Base-by-base conservation (phyloP, 2,329 filamentous ascomycete species). In the Rosellinia necatrix region DNA sequence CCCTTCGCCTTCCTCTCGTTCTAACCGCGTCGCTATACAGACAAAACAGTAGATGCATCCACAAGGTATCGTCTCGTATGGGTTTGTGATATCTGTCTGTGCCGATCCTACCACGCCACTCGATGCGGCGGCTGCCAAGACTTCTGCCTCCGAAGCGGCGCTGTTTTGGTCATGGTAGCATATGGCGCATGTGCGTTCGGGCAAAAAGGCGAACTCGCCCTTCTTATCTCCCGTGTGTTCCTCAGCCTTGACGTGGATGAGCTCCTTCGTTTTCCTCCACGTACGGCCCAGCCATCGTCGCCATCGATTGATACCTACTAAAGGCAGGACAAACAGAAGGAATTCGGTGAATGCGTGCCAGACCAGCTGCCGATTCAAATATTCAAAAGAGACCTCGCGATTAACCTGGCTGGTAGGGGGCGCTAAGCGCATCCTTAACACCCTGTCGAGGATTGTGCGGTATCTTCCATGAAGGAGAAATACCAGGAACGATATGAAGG, bases 301-400 rank as follows among this genome's bases (percentile, higher is more conserved):
- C 94, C 94, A 99, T 63, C 92, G 85, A 68, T 90, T 88, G 64
- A 99, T 93, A 48, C 94, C 94, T 37, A 99, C 90, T n/a, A 99
- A 82, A 0, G 94, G 94, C n/a, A 99, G 81, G 15, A 97, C 83
- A 72, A 97, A 99, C 27, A 99, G 83, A n/a, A 99, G 79, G 67
- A 99, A 99, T 72, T 99, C 94, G 22, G 94, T 99, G 68, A 99
- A 96, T n/a, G 94, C 94, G 74, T 99, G 94, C 94, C 94, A 99
- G 32, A 99, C 94, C 9, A 99, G 85, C 75, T 99, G 94, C 43
- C 94, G 87, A 72, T 99, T 99, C 46, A 97, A 84, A 68, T 97
- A 97, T 75, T 99, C 94, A 70, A 99, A 97, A 1, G 91, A 96
- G 22, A 99, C 92, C 73, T 97, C 92, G 27, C 93, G 84, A 70